Percentiles rank a stretch among this genome's conserved stretches.
Conservation (phyloP, 345 rosid genomes). For the Eucalyptus rudis region DNA sequence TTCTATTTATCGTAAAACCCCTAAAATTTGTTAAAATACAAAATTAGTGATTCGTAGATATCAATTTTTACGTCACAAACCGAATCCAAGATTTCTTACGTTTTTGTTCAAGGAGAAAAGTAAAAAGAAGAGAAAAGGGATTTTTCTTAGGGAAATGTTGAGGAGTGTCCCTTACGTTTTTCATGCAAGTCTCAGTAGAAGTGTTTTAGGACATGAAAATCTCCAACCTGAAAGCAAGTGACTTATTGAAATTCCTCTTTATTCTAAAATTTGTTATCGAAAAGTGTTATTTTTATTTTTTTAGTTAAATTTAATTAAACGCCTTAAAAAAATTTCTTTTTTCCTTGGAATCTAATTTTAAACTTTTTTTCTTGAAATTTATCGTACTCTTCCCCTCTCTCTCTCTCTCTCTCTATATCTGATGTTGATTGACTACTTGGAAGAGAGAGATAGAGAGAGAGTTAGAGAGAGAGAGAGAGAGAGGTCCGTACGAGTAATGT, state of each 20-base stretch:
- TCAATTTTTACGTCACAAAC: not conserved
- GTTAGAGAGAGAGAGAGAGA: not conserved
- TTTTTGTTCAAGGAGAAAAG: not conserved
- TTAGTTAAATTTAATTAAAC: not conserved
- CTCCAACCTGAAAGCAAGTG: not conserved
- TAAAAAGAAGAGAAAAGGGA: not conserved
- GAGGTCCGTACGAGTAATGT: not conserved
- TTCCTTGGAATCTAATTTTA: not conserved
- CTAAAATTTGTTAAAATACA: not conserved
- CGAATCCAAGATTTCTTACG: too few species aligned
- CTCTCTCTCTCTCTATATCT: not conserved
- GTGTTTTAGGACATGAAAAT: not conserved
- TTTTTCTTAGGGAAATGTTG: not conserved
- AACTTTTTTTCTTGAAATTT: not conserved
- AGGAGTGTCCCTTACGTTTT: not conserved
- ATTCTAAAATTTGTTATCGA: not conserved
- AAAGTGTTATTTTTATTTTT: not conserved
- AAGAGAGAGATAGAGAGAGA: not conserved
- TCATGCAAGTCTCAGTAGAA: not conserved
- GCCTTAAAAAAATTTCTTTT: fast-evolving
- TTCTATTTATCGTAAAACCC: not conserved
- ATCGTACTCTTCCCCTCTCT: not conserved
- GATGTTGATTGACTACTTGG: not conserved
- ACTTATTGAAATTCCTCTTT: not conserved
- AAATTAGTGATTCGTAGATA: not conserved